A percentile compares a stretch with the other conserved stretches of the same genome.
These are phyloP conservation scores for Pythium oligandrum DNA, from an alignment of 352 stramenopile genomes.

Conservation along the genomic window DNA sequence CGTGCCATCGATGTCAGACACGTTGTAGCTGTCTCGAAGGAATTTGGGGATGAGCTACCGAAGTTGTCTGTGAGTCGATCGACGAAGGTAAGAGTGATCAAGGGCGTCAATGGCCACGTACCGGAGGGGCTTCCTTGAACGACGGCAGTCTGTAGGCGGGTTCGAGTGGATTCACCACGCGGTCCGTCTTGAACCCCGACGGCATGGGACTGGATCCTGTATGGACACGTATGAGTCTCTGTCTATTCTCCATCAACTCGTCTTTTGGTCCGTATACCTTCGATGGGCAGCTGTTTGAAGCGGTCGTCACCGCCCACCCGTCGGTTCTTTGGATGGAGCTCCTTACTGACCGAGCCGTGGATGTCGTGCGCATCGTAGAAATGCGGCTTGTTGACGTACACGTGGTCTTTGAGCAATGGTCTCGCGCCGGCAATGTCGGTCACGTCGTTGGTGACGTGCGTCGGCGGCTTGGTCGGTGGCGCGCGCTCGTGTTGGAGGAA, in stretches of 20 bases:
- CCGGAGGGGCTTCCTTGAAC: slow-evolving; percentile 34
- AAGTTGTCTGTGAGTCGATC: no score
- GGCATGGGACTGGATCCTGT: slow-evolving; percentile 30
- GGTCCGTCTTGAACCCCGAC: slow-evolving; percentile 56
- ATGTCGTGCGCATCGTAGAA: slow-evolving; percentile 63
- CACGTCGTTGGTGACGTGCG: slow-evolving; percentile 58
- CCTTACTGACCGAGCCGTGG: slow-evolving; percentile 46
- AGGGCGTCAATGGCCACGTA: slow-evolving; percentile 9
- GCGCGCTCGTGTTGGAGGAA: slow-evolving; percentile 40
- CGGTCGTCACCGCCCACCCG: slow-evolving; percentile 45
- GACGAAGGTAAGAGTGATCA: no score
- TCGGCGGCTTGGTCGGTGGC: slow-evolving; percentile 21
- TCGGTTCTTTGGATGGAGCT: slow-evolving; percentile 50
- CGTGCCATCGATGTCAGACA: slow-evolving; percentile 68
- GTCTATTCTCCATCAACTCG: neutral
- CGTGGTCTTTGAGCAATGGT: slow-evolving; percentile 52
- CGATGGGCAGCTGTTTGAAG: slow-evolving; percentile 68
- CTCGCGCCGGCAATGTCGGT: slow-evolving; percentile 51
- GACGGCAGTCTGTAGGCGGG: slow-evolving; percentile 60
- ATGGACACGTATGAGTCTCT: neutral
- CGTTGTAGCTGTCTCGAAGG: slow-evolving; percentile 69
- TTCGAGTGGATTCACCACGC: slow-evolving; percentile 52
- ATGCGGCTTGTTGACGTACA: slow-evolving; percentile 62
- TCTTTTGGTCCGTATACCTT: slow-evolving; percentile 12
- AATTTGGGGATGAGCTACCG: slow-evolving; percentile 17